phyloP scores from a whole-genome alignment of 352 stramenopile species.

The Elongisporangium undulatum region DNA sequence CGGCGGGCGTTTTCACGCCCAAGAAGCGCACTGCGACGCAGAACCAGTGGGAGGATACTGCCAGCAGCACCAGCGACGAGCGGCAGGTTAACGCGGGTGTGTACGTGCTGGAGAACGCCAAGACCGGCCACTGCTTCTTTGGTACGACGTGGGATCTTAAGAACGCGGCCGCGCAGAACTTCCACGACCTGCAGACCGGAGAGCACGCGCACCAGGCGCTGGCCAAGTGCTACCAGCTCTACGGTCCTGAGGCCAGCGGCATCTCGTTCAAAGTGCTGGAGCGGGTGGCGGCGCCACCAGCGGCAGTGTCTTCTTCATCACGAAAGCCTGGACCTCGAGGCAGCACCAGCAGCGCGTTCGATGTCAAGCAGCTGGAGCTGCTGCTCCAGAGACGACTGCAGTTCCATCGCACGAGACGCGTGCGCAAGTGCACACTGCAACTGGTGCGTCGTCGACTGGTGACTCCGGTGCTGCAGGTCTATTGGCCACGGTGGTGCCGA shows the following conservation, averaged over 20 bases:
- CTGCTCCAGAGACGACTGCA: constrained; percentile 28
- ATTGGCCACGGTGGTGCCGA: constrained; percentile 31
- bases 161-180: constrained; percentile 45
- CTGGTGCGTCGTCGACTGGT: constrained; percentile 37
- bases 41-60: constrained; percentile 19
- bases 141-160: constrained; percentile 71
- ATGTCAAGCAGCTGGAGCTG: constrained; percentile 53
- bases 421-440: constrained; percentile 26
- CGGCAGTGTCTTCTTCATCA: constrained; percentile 1
- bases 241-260: constrained; percentile 29
- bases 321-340: constrained; percentile 5
- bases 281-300: constrained; percentile 21
- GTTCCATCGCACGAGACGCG: constrained; percentile 23
- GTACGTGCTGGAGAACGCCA: constrained; percentile 57
- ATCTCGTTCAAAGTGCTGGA: constrained; percentile 61
- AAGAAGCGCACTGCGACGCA: constrained; percentile 12
- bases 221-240: constrained; percentile 29
- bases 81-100: constrained; percentile 59
- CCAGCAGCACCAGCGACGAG: constrained; percentile 9
- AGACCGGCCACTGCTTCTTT: constrained; percentile 55
- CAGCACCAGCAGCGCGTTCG: constrained; percentile 21
- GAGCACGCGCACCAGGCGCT: constrained; percentile 44
- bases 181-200: constrained; percentile 37
- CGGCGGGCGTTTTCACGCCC: constrained; percentile 5
- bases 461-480: constrained; percentile 17